Percentiles rank a stretch among this genome's conserved stretches.
Conservation (phyloP, 164 flowering plant species). For the Amborella trichopoda region DNA sequence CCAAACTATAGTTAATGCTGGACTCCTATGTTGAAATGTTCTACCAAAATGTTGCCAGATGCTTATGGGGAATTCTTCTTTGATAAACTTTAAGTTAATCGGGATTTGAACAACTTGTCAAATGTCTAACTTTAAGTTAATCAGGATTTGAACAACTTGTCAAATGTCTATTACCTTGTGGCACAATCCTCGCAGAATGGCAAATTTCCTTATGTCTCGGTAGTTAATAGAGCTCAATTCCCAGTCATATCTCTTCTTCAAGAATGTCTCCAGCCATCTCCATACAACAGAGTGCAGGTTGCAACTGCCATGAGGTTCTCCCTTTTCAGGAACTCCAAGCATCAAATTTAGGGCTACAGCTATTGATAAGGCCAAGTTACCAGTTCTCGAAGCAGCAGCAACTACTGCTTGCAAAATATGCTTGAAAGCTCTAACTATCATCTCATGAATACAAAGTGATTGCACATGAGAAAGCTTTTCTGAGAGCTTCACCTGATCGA, state of each 20-base stretch:
- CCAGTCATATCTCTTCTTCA: conserved; percentile 88
- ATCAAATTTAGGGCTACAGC: conserved; percentile 83
- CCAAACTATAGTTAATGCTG: too few relatives aligned
- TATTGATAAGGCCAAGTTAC: conserved; percentile 51
- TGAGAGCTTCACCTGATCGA: conserved; percentile 81
- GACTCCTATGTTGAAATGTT: too few relatives aligned
- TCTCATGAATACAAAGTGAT: conserved; percentile 94
- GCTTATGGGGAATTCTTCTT: too few relatives aligned
- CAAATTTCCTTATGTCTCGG: conserved; percentile 73
- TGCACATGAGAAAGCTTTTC: conserved; percentile 94
- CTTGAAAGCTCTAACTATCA: conserved; percentile 95
- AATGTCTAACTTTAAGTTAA: too few relatives aligned
- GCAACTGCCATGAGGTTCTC: conserved; percentile 22
- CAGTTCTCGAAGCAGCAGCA: conserved; percentile 46
- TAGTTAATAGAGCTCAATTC: conserved; percentile 48
- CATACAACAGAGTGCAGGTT: conserved; percentile 54
- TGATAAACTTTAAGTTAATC: too few relatives aligned
- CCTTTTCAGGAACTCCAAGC: conserved; percentile 68
- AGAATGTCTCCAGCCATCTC: conserved; percentile 79
- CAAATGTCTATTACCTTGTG: conserved; percentile 64
- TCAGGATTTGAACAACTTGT: too few relatives aligned
- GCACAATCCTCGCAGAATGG: conserved; percentile 83
- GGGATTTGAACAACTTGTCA: too few relatives aligned
- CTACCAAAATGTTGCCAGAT: too few relatives aligned
- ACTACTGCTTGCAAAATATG: conserved; percentile 89